Evolutionary conservation across 2,329 filamentous ascomycete species (phyloP).

Genomic region (Ophiocordyceps australis): DNA sequence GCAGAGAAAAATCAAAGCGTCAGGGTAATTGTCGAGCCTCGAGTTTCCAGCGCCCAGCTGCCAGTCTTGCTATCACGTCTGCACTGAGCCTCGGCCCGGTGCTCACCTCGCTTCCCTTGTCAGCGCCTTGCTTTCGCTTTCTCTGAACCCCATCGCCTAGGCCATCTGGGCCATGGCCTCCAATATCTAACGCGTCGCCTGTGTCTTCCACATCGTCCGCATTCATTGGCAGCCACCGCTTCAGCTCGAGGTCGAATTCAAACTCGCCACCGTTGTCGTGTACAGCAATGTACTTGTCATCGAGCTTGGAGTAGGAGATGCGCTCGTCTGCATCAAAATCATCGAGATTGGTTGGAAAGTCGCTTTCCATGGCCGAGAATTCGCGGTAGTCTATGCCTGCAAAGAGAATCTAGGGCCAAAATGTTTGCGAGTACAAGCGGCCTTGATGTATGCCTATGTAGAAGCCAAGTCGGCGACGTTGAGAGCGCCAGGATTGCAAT

Average conservation of each 20-base stretch:
- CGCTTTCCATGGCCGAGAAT: conserved; percentile 11
- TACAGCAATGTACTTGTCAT: conserved; percentile 69
- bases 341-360: conserved; percentile 40
- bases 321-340: conserved; percentile 64
- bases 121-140: conserved; percentile 24
- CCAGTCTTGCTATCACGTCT: too few relatives aligned
- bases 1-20: too few relatives aligned
- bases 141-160: conserved; percentile 8
- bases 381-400: too few relatives aligned
- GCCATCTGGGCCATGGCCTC: conserved; percentile 9
- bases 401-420: too few relatives aligned
- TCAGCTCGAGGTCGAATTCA: conserved; percentile 55
- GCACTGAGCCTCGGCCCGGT: too few relatives aligned
- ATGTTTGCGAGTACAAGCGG: too few relatives aligned
- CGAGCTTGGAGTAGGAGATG: conserved; percentile 71
- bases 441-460: too few relatives aligned
- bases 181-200: conserved; percentile 17
- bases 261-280: conserved; percentile 73
- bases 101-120: conserved; percentile 23
- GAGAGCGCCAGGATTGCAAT: too few relatives aligned
- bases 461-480: too few relatives aligned
- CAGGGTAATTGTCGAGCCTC: neutral
- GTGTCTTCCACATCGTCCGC: conserved; percentile 19
- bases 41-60: too few relatives aligned
- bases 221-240: conserved; percentile 60